phyloP scores from a whole-genome alignment of 2,329 filamentous ascomycete species.

The Xenoacremonium recifei region DNA sequence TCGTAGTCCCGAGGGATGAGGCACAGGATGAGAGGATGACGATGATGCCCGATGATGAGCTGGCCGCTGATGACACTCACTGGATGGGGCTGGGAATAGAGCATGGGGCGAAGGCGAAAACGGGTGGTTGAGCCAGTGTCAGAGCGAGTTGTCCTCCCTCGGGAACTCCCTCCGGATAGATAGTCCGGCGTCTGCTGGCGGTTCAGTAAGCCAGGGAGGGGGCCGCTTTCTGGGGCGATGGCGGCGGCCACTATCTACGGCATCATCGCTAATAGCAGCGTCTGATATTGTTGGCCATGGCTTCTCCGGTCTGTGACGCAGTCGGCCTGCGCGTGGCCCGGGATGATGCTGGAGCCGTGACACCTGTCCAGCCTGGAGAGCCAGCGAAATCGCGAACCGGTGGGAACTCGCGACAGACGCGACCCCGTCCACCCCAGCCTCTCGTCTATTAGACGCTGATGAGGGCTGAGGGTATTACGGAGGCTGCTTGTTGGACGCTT shows the following conservation, averaged over 20 bases:
- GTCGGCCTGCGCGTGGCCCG: background rate
- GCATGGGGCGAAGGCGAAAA: too few relatives aligned
- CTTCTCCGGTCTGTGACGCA: background rate
- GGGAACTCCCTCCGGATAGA: too few relatives aligned
- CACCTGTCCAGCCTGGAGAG: background rate
- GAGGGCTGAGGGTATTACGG: too few relatives aligned
- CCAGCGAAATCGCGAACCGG: slow-evolving; percentile 20
- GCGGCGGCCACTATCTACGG: background rate
- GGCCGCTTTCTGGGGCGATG: background rate
- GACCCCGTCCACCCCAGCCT: background rate
- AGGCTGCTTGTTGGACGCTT: too few relatives aligned
- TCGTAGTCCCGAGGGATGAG: slow-evolving; percentile 19
- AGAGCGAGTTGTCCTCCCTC: too few relatives aligned
- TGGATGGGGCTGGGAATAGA: too few relatives aligned
- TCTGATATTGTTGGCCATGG: background rate
- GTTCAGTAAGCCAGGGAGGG: background rate
- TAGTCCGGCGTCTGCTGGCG: slow-evolving; percentile 11
- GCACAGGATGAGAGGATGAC: slow-evolving; percentile 10
- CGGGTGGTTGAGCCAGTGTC: too few relatives aligned
- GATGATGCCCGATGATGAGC: slow-evolving; percentile 19
- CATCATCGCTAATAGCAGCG: too few relatives aligned
- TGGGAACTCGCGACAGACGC: slow-evolving; percentile 20
- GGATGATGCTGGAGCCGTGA: slow-evolving; percentile 1
- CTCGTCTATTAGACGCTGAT: too few relatives aligned
- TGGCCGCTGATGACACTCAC: too few relatives aligned